Base-by-base conservation (phyloP, 2,329 filamentous ascomycete genomes). In the Onygenales sp. region DNA sequence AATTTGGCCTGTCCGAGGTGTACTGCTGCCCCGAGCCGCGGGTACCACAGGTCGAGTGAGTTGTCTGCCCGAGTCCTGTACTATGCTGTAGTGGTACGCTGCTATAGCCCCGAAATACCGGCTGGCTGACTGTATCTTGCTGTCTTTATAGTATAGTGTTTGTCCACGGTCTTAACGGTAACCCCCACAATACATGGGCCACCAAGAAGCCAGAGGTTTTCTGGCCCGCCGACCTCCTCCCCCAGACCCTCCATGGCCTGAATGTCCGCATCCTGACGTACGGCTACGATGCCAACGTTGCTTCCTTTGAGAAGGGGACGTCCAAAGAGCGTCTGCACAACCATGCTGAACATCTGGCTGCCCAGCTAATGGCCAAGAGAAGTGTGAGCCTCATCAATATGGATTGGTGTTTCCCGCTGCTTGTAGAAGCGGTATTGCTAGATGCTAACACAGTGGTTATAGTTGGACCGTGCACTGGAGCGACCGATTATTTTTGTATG, bases 401-500 rank as follows among this genome's bases (percentile, higher is more conserved):
- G 21, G 8, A 47, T 31, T 1, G 8, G 7, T 31, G 11, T 13
- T 35, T 14, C 10, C 14, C 10, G 9, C 31, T 49, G 46, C 33
- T 11, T 50, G 48, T 27, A 59, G 54, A 31, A 50, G 36, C 9
- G 11, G 13, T 6, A 17, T 14, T 17, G 42, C 39, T 14, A 27
- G 9, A 21, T 9, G 33, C 46, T 42, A 51, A 51, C 32, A 58
- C n/a, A 14, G 13, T 27, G 27, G 4, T 21, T 50, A 55, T 64
- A 71, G 72, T 61, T 70, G 48, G 66, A 66, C 55, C 59, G 78
- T 51, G 80, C 79, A 5, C 70, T 73, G 36, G 74, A 77, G 27
- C 81, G 83, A 44, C 84, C 86, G 5, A 87, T 91, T 60, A 83
- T 91, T 56, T 91, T 86, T 75, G 80, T 90, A 38, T 85, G 80